Evolutionary conservation across 352 stramenopile genomes (phyloP).

Genomic region (Aphanomyces stellatus): DNA sequence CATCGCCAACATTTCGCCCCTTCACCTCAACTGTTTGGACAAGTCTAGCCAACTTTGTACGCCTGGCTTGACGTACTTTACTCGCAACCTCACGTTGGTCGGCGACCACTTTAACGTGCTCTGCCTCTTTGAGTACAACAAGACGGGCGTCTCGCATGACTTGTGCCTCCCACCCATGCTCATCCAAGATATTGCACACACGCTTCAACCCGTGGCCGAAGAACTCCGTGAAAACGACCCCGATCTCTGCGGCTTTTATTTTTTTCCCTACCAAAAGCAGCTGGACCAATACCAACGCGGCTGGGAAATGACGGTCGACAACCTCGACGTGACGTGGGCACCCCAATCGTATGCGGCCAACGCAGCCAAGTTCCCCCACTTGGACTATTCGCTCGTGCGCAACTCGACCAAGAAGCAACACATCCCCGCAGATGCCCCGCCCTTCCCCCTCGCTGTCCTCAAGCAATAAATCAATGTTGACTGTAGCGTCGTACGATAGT

Average conservation of each 20-base stretch:
- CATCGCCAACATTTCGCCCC: constrained; percentile 43
- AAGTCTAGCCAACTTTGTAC: constrained; percentile 24
- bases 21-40: constrained; percentile 53
- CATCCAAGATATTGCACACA: constrained; percentile 48
- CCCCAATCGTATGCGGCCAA: constrained; percentile 59
- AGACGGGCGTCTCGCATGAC: constrained; percentile 33
- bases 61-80: constrained; percentile 48
- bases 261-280: constrained; percentile 65
- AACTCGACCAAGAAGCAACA: constrained; percentile 15
- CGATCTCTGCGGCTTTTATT: constrained; percentile 65
- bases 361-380: constrained; percentile 34
- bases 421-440: neutral
- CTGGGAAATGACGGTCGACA: constrained; percentile 61
- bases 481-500: too few species aligned
- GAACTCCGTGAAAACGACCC: constrained; percentile 51
- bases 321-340: constrained; percentile 60
- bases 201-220: constrained; percentile 39
- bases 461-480: too few species aligned
- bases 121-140: constrained; percentile 64
- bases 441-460: neutral
- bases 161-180: constrained; percentile 53
- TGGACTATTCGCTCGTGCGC: constrained; percentile 55
- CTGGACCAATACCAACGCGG: constrained; percentile 45
- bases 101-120: constrained; percentile 54
- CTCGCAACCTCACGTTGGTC: constrained; percentile 48